A percentile compares a stretch with the other conserved stretches of the same genome.
Evolutionary conservation across 179 eudicot genomes (phyloP).

Genomic region (Sideroxylon spinosum): DNA sequence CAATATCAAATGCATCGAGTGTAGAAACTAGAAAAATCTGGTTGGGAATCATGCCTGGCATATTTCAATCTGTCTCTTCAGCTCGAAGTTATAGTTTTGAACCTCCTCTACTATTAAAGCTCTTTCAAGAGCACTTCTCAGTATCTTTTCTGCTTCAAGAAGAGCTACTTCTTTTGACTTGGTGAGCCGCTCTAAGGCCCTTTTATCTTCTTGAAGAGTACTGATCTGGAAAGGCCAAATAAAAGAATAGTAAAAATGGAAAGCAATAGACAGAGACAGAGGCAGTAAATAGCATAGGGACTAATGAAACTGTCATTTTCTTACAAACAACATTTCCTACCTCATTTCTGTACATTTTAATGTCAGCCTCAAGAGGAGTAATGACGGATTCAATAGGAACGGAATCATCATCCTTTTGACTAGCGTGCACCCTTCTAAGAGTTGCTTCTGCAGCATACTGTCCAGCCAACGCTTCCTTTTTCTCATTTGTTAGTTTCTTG

Average conservation of each 20-base stretch:
- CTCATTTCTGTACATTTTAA: slow-evolving; percentile 71
- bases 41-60: slow-evolving; percentile 39
- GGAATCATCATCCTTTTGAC: slow-evolving; percentile 66
- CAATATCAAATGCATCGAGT: not conserved
- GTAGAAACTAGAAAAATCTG: not conserved
- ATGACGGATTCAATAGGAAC: slow-evolving; percentile 67
- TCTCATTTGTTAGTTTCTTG: slow-evolving; percentile 64
- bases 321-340: slow-evolving; percentile 25
- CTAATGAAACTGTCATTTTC: not conserved
- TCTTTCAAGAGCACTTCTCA: slow-evolving; percentile 89
- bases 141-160: slow-evolving; percentile 80
- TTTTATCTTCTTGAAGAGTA: slow-evolving; percentile 66
- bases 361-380: slow-evolving; percentile 89
- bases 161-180: slow-evolving; percentile 90
- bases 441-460: slow-evolving; percentile 94
- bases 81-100: slow-evolving; percentile 81
- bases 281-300: not conserved
- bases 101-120: slow-evolving; percentile 88
- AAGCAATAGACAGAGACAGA: not conserved
- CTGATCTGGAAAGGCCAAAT: slow-evolving; percentile 46
- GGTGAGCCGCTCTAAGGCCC: slow-evolving; percentile 68
- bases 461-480: slow-evolving; percentile 81
- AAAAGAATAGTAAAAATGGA: not conserved
- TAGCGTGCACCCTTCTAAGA: slow-evolving; percentile 71
- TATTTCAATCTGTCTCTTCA: slow-evolving; percentile 81